phyloP scores from a whole-genome alignment of 352 stramenopile species.

The Pythium diclinum region DNA sequence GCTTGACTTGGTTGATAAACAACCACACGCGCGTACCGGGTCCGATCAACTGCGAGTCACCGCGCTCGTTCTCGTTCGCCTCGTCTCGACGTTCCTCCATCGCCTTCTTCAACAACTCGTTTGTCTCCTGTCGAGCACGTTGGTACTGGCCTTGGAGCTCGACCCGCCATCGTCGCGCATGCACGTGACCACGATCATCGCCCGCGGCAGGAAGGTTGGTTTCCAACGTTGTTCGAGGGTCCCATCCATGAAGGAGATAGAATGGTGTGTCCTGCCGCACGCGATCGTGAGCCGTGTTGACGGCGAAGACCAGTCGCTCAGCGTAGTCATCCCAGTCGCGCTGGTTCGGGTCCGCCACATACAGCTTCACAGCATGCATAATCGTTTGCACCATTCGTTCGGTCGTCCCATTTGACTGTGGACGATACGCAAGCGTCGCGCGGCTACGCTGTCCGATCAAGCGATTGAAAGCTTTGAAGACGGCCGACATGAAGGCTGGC shows the following conservation, averaged over 20 bases:
- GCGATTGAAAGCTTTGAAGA: conserved; percentile 25
- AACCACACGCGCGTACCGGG: conserved; percentile 23
- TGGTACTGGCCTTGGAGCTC: conserved; percentile 10
- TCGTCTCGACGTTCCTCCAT: conserved; percentile 1
- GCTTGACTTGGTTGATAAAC: conserved; percentile 23
- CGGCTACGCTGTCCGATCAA: conserved; percentile 16
- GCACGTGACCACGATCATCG: neutral
- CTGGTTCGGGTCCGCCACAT: conserved; percentile 22
- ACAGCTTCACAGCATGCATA: conserved; percentile 20
- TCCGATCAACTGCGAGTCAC: conserved; percentile 5
- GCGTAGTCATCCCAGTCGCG: conserved; percentile 33
- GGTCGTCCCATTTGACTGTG: conserved; percentile 23
- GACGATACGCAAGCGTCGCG: conserved; percentile 22
- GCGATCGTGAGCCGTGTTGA: conserved; percentile 20
- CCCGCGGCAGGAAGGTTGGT: neutral
- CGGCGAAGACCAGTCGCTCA: conserved; percentile 16
- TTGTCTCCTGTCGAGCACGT: conserved; percentile 1
- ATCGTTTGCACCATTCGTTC: conserved; percentile 30
- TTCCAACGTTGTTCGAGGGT: conserved; percentile 15
- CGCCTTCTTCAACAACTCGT: neutral
- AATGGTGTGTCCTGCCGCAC: conserved; percentile 13
- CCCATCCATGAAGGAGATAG: conserved; percentile 27
- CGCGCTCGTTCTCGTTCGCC: neutral
- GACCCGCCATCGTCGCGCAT: neutral
- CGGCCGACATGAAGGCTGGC: conserved; percentile 28